Percentiles rank a stretch among this genome's conserved stretches.
These are phyloP conservation scores for Rutstroemia sp. DNA, from an alignment of 2,329 filamentous ascomycete genomes.

Conservation along the genomic window DNA sequence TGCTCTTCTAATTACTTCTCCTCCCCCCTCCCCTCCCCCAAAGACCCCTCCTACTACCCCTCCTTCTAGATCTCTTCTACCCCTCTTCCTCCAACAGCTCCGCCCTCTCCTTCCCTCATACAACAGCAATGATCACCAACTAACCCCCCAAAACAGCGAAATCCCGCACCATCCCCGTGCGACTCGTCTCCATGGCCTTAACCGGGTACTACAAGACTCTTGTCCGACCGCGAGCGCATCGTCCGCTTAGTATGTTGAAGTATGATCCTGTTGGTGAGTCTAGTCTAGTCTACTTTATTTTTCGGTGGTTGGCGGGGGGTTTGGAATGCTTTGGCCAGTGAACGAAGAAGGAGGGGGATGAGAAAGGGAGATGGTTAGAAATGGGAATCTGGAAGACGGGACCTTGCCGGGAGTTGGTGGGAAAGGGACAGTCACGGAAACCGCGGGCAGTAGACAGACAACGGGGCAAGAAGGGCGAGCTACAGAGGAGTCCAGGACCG, in stretches of 20 bases:
- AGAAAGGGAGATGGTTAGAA: background rate
- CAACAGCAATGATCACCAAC: too few relatives aligned
- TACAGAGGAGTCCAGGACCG: too few relatives aligned
- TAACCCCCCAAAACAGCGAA: slow-evolving; percentile 41
- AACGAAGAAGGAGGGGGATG: too few relatives aligned
- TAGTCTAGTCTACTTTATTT: slow-evolving; percentile 9
- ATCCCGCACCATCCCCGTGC: slow-evolving; percentile 85
- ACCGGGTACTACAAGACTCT: slow-evolving; percentile 96
- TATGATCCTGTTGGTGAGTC: slow-evolving; percentile 96
- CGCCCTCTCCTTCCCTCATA: background rate
- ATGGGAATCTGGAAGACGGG: too few relatives aligned
- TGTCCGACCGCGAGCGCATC: slow-evolving; percentile 69
- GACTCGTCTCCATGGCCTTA: slow-evolving; percentile 96
- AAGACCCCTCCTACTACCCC: background rate
- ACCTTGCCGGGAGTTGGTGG: too few relatives aligned
- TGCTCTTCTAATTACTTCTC: background rate
- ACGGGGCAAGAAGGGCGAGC: too few relatives aligned
- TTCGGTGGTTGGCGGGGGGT: background rate
- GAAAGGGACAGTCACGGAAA: too few relatives aligned
- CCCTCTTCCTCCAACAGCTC: background rate
- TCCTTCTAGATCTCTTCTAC: too few relatives aligned
- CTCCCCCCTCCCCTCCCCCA: background rate
- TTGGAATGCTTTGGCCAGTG: too few relatives aligned
- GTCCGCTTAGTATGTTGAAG: slow-evolving; percentile 94
- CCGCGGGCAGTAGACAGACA: too few relatives aligned